These are phyloP conservation scores for Tolypocladium tundrense DNA, from an alignment of 2,329 filamentous ascomycete genomes.

Conservation along the genomic window DNA sequence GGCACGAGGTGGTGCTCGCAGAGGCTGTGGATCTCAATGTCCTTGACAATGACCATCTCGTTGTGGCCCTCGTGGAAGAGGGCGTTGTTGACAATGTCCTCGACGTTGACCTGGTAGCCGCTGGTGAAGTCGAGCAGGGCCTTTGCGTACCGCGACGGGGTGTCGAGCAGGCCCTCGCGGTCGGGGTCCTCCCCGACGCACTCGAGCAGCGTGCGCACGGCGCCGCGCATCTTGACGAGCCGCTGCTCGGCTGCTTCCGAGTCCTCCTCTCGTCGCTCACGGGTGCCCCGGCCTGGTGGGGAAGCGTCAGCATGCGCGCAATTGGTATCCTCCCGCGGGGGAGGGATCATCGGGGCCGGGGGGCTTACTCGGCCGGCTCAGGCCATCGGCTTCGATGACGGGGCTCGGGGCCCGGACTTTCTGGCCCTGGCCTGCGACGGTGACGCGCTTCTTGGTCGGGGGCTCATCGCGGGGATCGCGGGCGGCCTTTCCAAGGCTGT, in stretches of 20 bases:
- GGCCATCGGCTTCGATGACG: constrained; percentile 51
- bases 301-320: neutral
- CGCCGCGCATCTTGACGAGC: constrained; percentile 48
- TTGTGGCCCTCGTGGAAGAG: constrained; percentile 96
- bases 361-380: constrained; percentile 46
- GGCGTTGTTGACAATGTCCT: constrained; percentile 83
- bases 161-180: constrained; percentile 53
- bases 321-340: neutral
- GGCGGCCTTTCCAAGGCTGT: constrained; percentile 50
- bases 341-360: neutral
- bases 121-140: constrained; percentile 94
- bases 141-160: constrained; percentile 83
- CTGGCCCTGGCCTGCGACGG: constrained; percentile 8
- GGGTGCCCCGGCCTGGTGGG: constrained; percentile 48
- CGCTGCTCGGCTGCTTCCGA: constrained; percentile 32
- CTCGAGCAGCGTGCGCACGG: constrained; percentile 56
- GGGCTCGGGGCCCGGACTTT: constrained; percentile 33
- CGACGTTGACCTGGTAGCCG: constrained; percentile 90
- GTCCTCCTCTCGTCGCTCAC: constrained; percentile 49
- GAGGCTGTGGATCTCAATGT: constrained; percentile 88
- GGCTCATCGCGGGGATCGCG: constrained; percentile 49
- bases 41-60: constrained; percentile 94
- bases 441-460: constrained; percentile 24
- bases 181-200: constrained; percentile 60
- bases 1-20: constrained; percentile 98